Evolutionary conservation across 345 rosid genomes (phyloP), one percentile per base, ranked within the genome.

Genomic region (Aurinia saxatilis): DNA sequence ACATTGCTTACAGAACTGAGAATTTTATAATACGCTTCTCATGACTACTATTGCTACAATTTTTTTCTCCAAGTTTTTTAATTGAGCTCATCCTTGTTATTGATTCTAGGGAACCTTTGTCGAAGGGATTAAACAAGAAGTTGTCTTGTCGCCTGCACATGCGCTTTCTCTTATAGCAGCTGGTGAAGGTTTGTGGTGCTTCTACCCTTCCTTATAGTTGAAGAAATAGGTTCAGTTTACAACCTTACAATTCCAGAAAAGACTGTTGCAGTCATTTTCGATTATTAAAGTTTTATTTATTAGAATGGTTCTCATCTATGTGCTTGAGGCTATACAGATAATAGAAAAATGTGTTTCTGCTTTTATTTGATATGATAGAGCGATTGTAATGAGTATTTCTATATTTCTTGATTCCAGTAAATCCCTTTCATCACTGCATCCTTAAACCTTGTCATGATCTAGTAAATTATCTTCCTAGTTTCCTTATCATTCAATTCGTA

Each of bases 71-170:
- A 17, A 61, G 30, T 46, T 27, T 47, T 47, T 19, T 3, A 10
- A 4, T 30, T 45, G 30, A 61, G 16, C 18, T 3, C 16, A 40
- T 57, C 17, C 35, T 58, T 57, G 15, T 53, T 36, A 21, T 44
- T 72, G 46, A 55, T 77, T 60, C 11, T 62, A 95, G 99, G 99
- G 99, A 78, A 95, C 96, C 66, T 95, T 82, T 76, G 91, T 95
- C 34, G 99, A 95, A 73, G 99, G 99, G 67, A 68, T 95, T 57
- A 90, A 95, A 83, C 95, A 95, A 73, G 99, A 95, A 84, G 99
- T 90, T 75, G 99, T 95, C 17, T 73, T 95, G 73, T 95, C 99
- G 65, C 95, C 99, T 70, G 99, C 97, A 56, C 99, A 95, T 78
- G 92, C 87, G 21, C 97, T 95, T 46, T 95, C 99, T 51, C 85